Conservation (phyloP, 176 grass and related monocot genomes). For the Areca catechu region DNA sequence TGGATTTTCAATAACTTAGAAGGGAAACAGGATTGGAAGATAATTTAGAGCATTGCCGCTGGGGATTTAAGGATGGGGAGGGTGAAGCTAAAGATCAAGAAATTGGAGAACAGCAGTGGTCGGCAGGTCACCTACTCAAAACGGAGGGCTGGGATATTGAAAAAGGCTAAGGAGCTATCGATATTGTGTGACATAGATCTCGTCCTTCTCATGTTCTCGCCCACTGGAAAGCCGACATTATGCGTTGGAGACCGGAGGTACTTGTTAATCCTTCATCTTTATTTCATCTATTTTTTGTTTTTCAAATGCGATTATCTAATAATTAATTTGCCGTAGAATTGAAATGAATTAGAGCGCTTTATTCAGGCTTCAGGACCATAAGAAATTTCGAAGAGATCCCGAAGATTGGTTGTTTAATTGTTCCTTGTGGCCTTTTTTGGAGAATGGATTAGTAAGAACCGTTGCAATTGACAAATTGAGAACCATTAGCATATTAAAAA, state of each 20-base stretch:
- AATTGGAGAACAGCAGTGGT: slow-evolving; percentile 43
- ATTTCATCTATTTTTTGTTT: background rate
- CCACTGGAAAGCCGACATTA: slow-evolving; percentile 40
- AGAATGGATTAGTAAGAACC: too few relatives aligned
- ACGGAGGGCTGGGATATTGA: slow-evolving; percentile 48
- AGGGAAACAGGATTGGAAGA: too few relatives aligned
- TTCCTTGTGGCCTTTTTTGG: too few relatives aligned
- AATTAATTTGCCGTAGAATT: background rate
- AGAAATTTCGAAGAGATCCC: too few relatives aligned
- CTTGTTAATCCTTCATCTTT: background rate
- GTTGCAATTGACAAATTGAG: too few relatives aligned
- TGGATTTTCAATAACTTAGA: too few relatives aligned
- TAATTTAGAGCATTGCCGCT: too few relatives aligned
- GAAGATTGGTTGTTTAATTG: too few relatives aligned
- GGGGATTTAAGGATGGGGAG: slow-evolving; percentile 38
- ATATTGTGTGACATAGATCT: slow-evolving; percentile 71
- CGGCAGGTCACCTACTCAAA: slow-evolving; percentile 64
- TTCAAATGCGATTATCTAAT: background rate
- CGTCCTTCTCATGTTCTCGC: slow-evolving; percentile 66
- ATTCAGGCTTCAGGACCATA: too few relatives aligned
- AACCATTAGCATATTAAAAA: too few relatives aligned
- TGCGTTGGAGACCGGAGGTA: slow-evolving; percentile 45
- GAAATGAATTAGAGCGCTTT: too few relatives aligned
- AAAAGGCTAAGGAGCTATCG: slow-evolving; percentile 67
- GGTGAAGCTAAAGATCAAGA: slow-evolving; percentile 79